Conservation (phyloP, 441 rosid species). For the Raphanus hybrid region DNA sequence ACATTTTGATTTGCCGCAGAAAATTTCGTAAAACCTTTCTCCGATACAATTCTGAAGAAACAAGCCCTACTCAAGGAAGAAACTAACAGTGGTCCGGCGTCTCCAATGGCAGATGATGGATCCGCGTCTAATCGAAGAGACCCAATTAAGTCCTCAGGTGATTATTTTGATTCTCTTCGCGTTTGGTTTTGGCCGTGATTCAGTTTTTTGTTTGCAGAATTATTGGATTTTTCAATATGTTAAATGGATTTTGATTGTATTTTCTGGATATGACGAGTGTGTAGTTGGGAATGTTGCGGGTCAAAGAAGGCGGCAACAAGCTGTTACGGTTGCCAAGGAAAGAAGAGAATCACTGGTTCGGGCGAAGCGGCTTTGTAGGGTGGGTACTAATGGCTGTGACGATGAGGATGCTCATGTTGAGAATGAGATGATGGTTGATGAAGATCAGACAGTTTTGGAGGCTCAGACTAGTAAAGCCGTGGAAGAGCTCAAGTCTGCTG, state of each 20-base stretch:
- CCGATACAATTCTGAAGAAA: background rate
- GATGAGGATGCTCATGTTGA: slow-evolving; percentile 44
- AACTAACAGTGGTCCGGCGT: background rate
- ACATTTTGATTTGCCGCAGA: too few relatives aligned
- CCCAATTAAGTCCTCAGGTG: slow-evolving; percentile 88
- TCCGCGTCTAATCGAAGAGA: slow-evolving; percentile 65
- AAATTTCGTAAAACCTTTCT: background rate
- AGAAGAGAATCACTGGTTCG: slow-evolving; percentile 83
- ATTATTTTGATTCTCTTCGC: slow-evolving; percentile 1
- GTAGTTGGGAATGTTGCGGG: slow-evolving; percentile 82
- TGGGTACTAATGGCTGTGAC: slow-evolving; percentile 58
- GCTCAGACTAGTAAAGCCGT: slow-evolving; percentile 70
- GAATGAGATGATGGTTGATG: slow-evolving; percentile 75
- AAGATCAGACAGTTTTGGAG: slow-evolving; percentile 72
- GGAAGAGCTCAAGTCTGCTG: slow-evolving; percentile 71
- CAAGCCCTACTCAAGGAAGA: background rate
- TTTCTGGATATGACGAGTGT: slow-evolving; percentile 12
- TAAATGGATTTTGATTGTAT: background rate
- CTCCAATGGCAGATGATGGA: slow-evolving; percentile 74
- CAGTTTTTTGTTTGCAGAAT: background rate
- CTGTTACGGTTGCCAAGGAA: slow-evolving; percentile 86
- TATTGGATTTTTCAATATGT: background rate
- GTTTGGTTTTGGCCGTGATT: background rate
- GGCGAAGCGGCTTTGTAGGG: slow-evolving; percentile 85
- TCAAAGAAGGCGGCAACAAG: slow-evolving; percentile 79